Base-by-base conservation (phyloP, 495 filamentous ascomycete species). In the Penicillium atrosanguineum region DNA sequence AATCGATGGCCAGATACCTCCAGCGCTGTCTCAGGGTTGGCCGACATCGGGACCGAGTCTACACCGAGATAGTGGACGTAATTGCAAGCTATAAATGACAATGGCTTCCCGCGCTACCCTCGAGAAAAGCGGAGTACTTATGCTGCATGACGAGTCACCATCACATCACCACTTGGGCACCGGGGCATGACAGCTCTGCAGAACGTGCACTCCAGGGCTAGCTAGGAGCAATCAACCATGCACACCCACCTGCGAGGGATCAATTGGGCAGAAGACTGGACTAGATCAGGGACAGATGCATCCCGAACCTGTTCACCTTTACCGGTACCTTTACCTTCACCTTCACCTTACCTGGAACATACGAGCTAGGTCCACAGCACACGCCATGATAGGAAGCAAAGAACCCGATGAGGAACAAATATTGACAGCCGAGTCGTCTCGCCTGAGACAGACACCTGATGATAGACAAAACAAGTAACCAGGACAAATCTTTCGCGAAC, bases 351-450 rank as follows among this genome's bases (percentile, higher is more conserved):
- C 7, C 1, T 34, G 31, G 9, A 34, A 14, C 11, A 14, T 34
- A 34, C 31, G 38, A 40, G 4, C 38, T 19, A 19, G 16, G 7
- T 7, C 4, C 38, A 40, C 14, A 26, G 26, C 34, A 34, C 46
- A 48, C n/a, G n/a, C 34, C 34, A 48, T 40, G 38, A 40, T 40
- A 9, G 31, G n/a, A 31, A 44, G 52, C 43, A 56, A 46, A 44
- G 46, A 50, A 16, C 47, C 63, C 25, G 34, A 52, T 26, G 49
- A 58, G 53, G 46, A 64, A 60, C 48, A 52, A 59, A 59, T 67
- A 67, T 67, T 67, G 61, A 67, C 63, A 67, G 57, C 55, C 61
- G 44, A 52, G 63, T 55, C 53, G 54, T 49, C 60, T 56, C 59
- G 45, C 49, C 47, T 34, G 52, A 55, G 61, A 58, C 56, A 49